phyloP scores from a whole-genome alignment of 169 alveolate genomes.

The Plasmodium adleri region DNA sequence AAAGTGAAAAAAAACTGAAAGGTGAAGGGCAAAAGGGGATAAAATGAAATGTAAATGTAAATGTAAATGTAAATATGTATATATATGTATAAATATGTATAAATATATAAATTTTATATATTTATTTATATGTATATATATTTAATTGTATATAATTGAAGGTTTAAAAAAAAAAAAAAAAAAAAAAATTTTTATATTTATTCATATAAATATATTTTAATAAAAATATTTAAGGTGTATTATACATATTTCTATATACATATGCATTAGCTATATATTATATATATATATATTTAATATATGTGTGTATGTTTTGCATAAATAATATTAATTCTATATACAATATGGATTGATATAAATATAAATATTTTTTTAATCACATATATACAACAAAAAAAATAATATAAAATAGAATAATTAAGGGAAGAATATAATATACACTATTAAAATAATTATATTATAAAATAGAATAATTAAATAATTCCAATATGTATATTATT shows the following conservation, averaged over 20 bases:
- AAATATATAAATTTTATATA: too few species aligned
- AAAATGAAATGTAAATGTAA: neutral
- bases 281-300: too few species aligned
- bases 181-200: too few species aligned
- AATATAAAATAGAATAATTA: neutral
- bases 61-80: neutral
- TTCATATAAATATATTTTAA: too few species aligned
- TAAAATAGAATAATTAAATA: neutral
- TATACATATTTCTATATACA: too few species aligned
- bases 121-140: too few species aligned
- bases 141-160: too few species aligned
- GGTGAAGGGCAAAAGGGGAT: neutral
- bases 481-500: neutral
- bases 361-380: constrained; percentile 3
- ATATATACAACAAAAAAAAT: neutral
- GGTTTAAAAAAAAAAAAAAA: too few species aligned
- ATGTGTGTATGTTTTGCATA: too few species aligned
- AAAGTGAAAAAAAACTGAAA: neutral
- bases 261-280: too few species aligned
- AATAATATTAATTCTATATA: too few species aligned
- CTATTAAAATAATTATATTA: neutral
- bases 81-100: neutral
- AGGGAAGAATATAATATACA: neutral
- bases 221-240: too few species aligned
- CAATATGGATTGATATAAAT: neutral